Percentiles rank a stretch among this genome's conserved stretches.
Evolutionary conservation across 2,329 filamentous ascomycete genomes (phyloP).

Genomic region (Penicillium thymicola): DNA sequence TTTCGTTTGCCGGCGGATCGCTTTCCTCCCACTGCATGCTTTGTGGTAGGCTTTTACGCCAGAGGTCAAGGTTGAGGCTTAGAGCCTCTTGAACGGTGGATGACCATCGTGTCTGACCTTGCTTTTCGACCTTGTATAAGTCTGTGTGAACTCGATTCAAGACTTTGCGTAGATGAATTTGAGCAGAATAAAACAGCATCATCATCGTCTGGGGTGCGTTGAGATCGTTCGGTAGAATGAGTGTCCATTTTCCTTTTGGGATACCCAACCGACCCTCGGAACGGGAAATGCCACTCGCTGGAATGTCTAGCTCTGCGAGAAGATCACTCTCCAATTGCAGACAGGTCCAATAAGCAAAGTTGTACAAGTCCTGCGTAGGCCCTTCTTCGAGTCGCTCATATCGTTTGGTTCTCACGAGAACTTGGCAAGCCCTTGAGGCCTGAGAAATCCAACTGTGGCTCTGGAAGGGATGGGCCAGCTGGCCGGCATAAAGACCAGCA

Average conservation of each 20-base stretch:
- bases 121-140: conserved; percentile 48
- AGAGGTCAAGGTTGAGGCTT: conserved; percentile 51
- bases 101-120: conserved; percentile 36
- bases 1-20: conserved; percentile 69
- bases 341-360: conserved; percentile 88
- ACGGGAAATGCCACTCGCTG: conserved; percentile 58
- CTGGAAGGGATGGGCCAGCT: conserved; percentile 80
- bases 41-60: conserved; percentile 51
- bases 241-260: conserved; percentile 37
- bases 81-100: conserved; percentile 42
- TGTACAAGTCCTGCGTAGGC: conserved; percentile 57
- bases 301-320: conserved; percentile 74
- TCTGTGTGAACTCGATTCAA: conserved; percentile 56
- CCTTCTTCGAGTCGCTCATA: conserved; percentile 33
- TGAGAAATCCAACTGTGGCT: conserved; percentile 70
- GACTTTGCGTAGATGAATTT: conserved; percentile 58
- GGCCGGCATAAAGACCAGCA: conserved; percentile 83
- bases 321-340: conserved; percentile 93
- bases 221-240: conserved; percentile 32
- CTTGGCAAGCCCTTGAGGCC: conserved; percentile 60
- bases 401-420: conserved; percentile 64
- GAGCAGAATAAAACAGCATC: conserved; percentile 59
- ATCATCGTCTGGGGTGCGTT: conserved; percentile 40
- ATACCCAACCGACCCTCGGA: conserved; percentile 49
- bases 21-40: conserved; percentile 61